Evolutionary conservation across 495 filamentous ascomycete genomes (phyloP), one percentile per base, ranked within the genome.

Genomic region (Pyrenula aspistea): DNA sequence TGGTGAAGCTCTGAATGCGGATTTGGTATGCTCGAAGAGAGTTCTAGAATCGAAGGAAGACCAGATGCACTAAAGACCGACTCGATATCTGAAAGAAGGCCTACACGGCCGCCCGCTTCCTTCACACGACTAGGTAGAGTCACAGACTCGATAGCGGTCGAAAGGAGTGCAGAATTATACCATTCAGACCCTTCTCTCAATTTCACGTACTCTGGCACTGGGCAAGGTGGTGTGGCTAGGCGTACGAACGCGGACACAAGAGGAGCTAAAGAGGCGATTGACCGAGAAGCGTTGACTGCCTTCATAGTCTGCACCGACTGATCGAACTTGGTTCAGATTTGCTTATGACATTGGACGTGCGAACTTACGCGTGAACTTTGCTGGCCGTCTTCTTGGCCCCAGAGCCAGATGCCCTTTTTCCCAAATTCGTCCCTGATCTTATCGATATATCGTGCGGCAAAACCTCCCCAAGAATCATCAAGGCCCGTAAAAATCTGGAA

Each of bases 401-500:
- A 96, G 20, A 90, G 80, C 84, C 87, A 93, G 25, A 96, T 77
- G 31, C 79, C 77, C 57, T 80, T 80, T 71, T 96, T 97, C 22
- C 89, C 88, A 68, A 88, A 92, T 65, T 97, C 94, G 65, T 99
- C 93, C 63, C 87, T 71, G 42, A 99, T 63, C 24, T 82, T 74
- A 63, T 96, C 89, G 19, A 94, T 63, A 72, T 95, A 96, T 63
- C 75, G 76, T 2, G 83, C 73, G 10, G 86, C 78, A 68, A 96
- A 96, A 0, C 91, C 91, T 56, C 88, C 90, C 94, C 93, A 99
- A 1, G 88, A 91, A 76, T 95, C 90, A 65, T 96, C 91, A 10
- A 85, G 71, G 11, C 81, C 77, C 0, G 87, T 77, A 53, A 96
- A 78, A 21, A 97, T 63, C 63, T 97, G 91, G 24, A 99, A 68